Percentiles rank a stretch among this genome's conserved stretches.
Evolutionary conservation across 371 early-diverging fungal species (phyloP).

Genomic region (Rhizoclosmatium hyalinum): DNA sequence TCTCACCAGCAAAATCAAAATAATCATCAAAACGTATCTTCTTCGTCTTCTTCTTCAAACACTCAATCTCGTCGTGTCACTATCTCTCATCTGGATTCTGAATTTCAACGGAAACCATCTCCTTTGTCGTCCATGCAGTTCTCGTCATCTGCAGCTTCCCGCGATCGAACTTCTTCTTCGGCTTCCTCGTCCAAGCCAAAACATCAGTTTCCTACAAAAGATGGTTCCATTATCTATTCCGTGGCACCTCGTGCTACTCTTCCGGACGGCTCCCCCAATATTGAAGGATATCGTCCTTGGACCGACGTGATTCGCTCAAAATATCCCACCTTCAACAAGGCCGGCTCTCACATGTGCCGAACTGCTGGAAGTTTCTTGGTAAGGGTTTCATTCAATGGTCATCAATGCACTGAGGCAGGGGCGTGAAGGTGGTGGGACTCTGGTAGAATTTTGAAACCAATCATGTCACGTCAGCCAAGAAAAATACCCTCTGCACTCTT

Average conservation of each 20-base stretch:
- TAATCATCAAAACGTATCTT: too few species aligned
- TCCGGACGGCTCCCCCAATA: conserved; percentile 3
- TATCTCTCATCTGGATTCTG: not conserved
- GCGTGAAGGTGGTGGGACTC: too few species aligned
- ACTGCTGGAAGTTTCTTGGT: conserved; percentile 4
- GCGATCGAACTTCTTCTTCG: not conserved
- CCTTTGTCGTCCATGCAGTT: not conserved
- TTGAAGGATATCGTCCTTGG: conserved; percentile 19
- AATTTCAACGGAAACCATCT: not conserved
- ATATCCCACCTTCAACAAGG: not conserved
- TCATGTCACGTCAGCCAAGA: too few species aligned
- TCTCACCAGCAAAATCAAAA: not conserved
- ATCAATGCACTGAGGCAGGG: not conserved
- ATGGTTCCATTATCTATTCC: not conserved
- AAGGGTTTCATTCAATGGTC: not conserved
- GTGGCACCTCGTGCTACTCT: not conserved
- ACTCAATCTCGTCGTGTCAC: not conserved
- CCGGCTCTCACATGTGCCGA: conserved; percentile 25
- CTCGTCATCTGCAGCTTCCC: not conserved
- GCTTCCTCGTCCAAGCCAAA: not conserved
- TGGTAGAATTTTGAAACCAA: too few species aligned
- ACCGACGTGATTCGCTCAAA: conserved; percentile 17
- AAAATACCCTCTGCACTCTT: not conserved
- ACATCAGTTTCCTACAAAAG: not conserved
- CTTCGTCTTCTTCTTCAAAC: too few species aligned